Evolutionary conservation across 2,329 filamentous ascomycete species (phyloP).

Genomic region (Microsporum audouinii): DNA sequence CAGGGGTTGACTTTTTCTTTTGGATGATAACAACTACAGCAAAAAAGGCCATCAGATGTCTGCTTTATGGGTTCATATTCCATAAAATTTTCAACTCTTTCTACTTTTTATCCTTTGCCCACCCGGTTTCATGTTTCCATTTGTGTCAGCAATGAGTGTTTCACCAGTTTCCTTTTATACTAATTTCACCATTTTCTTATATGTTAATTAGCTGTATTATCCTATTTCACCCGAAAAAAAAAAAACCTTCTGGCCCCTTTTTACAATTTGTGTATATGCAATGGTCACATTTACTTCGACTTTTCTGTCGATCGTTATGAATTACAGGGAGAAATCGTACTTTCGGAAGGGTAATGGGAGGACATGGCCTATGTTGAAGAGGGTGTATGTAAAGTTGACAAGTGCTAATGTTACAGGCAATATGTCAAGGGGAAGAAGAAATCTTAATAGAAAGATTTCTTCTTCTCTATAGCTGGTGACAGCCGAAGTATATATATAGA

Average conservation of each 20-base stretch:
- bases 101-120: background rate
- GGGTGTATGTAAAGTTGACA: background rate
- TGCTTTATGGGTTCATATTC: background rate
- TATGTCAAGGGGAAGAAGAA: background rate
- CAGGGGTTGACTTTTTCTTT: constrained; percentile 2
- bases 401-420: background rate
- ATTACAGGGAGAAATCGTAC: no score
- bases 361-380: no score
- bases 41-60: background rate
- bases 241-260: background rate
- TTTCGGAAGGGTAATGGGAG: no score
- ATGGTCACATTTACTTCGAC: no score
- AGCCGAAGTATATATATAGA: background rate
- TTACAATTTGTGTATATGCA: background rate
- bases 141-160: background rate
- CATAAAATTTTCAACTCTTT: background rate
- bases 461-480: background rate
- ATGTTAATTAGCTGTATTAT: background rate
- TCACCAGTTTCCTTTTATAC: background rate
- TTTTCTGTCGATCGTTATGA: no score
- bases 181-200: background rate
- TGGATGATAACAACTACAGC: background rate
- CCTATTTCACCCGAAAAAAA: background rate
- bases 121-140: background rate
- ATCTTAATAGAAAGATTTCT: background rate